Conservation (phyloP, 1,284 basidiomycete genomes). For the Tylopilus orsonianus region DNA sequence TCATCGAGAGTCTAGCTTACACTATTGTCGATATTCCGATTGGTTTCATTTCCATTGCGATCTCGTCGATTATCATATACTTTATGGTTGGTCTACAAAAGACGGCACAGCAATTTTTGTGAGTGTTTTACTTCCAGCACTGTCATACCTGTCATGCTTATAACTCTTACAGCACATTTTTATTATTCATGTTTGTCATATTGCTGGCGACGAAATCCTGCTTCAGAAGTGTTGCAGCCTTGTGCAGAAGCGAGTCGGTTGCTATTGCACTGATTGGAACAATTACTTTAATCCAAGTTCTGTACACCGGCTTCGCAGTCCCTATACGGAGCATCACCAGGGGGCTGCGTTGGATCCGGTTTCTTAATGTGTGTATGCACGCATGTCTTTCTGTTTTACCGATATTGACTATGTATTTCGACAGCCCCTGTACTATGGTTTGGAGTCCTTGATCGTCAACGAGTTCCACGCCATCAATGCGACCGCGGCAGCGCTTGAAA, state of each 20-base stretch:
- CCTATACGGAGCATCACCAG: no score
- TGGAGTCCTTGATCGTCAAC: constrained; percentile 54
- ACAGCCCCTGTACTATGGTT: constrained; percentile 50
- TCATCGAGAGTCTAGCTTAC: constrained; percentile 55
- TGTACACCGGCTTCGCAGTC: constrained; percentile 40
- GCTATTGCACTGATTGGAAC: constrained; percentile 65
- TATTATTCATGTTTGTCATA: constrained; percentile 50
- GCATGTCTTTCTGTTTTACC: neutral
- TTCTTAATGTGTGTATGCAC: constrained; percentile 59
- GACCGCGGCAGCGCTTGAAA: no score
- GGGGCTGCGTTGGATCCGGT: constrained; percentile 64
- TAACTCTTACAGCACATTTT: constrained; percentile 43
- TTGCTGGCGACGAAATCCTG: constrained; percentile 61
- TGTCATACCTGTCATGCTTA: constrained; percentile 10
- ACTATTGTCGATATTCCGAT: constrained; percentile 63
- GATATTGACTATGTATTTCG: neutral
- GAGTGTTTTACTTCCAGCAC: constrained; percentile 11
- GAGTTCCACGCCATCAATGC: constrained; percentile 51
- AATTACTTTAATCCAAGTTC: constrained; percentile 43
- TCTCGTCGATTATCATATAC: constrained; percentile 55
- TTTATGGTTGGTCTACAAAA: constrained; percentile 53
- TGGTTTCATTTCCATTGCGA: constrained; percentile 41
- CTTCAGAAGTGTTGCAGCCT: constrained; percentile 59
- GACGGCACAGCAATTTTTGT: constrained; percentile 47
- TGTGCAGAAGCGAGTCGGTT: constrained; percentile 50